These are phyloP conservation scores for Keqinozyma sinolaborantium DNA, from an alignment of 1,139 yeast genomes.

Conservation along the genomic window DNA sequence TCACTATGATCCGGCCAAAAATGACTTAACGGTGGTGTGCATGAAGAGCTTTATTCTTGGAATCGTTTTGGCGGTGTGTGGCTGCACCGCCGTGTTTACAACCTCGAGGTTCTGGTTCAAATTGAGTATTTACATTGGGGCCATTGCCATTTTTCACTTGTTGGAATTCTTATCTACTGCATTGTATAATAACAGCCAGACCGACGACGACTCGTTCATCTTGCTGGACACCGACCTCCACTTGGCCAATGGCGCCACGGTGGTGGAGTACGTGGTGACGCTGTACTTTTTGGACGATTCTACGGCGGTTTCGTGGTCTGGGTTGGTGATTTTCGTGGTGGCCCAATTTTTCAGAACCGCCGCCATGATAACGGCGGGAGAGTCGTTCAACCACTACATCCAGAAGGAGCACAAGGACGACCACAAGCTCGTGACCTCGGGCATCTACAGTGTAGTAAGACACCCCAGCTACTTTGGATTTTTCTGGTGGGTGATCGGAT, in stretches of 20 bases:
- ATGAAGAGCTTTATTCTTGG: slow-evolving; percentile 34
- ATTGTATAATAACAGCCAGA: slow-evolving; percentile 60
- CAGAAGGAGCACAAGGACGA: slow-evolving; percentile 48
- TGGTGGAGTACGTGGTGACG: slow-evolving; percentile 19
- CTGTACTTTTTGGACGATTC: slow-evolving; percentile 2
- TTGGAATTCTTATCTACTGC: slow-evolving; percentile 82
- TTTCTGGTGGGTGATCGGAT: slow-evolving; percentile 90
- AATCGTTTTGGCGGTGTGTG: slow-evolving; percentile 14
- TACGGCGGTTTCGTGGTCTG: slow-evolving; percentile 22
- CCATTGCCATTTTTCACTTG: slow-evolving; percentile 66
- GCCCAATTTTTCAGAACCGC: slow-evolving; percentile 71
- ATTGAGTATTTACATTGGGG: slow-evolving; percentile 42
- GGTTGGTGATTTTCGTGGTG: slow-evolving; percentile 39
- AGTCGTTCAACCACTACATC: slow-evolving; percentile 82
- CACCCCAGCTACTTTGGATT: slow-evolving; percentile 94
- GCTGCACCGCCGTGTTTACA: slow-evolving; percentile 2
- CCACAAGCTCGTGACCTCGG: slow-evolving; percentile 69
- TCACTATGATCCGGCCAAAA: slow-evolving; percentile 24
- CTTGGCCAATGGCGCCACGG: slow-evolving; percentile 50
- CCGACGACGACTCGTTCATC: slow-evolving; percentile 72
- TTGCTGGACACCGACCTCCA: slow-evolving; percentile 69
- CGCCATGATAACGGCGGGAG: slow-evolving; percentile 87
- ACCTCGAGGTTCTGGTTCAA: slow-evolving; percentile 1
- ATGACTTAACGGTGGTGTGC: slow-evolving; percentile 29
- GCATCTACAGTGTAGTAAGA: slow-evolving; percentile 63